Base-by-base conservation (phyloP, 176 grass and related monocot species). In the Guadua angustifolia region DNA sequence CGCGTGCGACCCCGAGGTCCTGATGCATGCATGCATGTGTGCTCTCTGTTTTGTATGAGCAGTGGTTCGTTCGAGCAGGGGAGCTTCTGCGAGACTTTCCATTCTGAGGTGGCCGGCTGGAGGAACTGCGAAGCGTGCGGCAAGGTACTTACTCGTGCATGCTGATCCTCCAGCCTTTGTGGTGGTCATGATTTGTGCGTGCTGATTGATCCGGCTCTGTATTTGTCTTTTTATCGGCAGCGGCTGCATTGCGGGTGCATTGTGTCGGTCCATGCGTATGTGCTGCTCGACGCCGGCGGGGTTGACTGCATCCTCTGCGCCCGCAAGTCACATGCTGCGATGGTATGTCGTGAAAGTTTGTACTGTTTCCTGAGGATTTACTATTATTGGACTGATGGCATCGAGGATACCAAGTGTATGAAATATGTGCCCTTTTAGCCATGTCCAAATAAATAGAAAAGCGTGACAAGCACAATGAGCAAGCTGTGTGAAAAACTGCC, bases 231-330 rank as follows among this genome's bases (percentile, higher is more conserved):
- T 71, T 82, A 14, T 74, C 35, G 51, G 53, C 93, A 99, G 97
- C 83, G 82, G 79, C 73, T 96, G 63, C 97, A 99, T 86, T 99
- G 97, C 65, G 97, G 97, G 71, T 99, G 97, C 71, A 92, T 99
- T 63, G 97, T 99, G 74, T 99, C 93, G 10, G 71, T 88, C 72
- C 81, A 90, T 77, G 82, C 84, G 78, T 99, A 91, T 58, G 74
- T 84, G 26, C 88, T 96, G 72, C 93, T 95, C 12, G 97, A 99
- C 26, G 88, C 88, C n/a, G 97, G 97, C n/a, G 96, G 96, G 64
- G 80, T 98, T 45, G 97, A 99, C 15, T 96, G 97, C 44, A 29
- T 85, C 77, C 56, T 91, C 47, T 99, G 97, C 57, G 83, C 93
- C 46, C 91, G 91, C 59, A 99, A 89, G 74, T 85, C 75, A 14